phyloP scores from a whole-genome alignment of 495 filamentous ascomycete species.

The Apodospora peruviana region DNA sequence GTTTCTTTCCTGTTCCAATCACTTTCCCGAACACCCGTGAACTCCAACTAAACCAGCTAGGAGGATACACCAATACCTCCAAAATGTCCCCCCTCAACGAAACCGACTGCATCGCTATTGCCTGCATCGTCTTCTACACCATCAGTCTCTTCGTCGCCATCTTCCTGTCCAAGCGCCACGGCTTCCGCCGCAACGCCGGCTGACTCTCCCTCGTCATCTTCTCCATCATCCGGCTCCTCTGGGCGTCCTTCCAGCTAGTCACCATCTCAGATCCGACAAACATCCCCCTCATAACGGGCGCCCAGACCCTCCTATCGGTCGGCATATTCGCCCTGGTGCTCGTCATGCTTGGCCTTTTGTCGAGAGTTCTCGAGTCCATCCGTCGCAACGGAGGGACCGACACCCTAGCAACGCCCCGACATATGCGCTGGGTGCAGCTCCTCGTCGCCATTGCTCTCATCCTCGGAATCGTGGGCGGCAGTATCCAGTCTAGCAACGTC shows the following conservation, averaged over 20 bases:
- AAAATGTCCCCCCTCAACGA: constrained; percentile 15
- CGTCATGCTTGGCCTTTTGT: constrained; percentile 22
- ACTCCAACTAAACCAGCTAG: neutral
- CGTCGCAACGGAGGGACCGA: neutral
- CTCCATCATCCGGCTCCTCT: constrained; percentile 27
- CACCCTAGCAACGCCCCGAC: constrained; percentile 14
- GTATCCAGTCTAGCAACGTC: constrained; percentile 3
- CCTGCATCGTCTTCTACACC: constrained; percentile 24
- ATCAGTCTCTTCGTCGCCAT: constrained; percentile 21
- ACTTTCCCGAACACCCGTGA: neutral
- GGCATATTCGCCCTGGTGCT: constrained; percentile 30
- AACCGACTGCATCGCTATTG: constrained; percentile 28
- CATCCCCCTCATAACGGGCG: constrained; percentile 19
- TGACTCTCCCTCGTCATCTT: constrained; percentile 31
- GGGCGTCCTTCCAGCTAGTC: constrained; percentile 26
- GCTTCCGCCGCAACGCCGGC: constrained; percentile 26
- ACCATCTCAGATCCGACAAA: constrained; percentile 28
- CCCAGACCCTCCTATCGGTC: constrained; percentile 22
- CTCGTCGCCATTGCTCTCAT: constrained; percentile 23
- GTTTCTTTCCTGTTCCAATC: too few relatives aligned
- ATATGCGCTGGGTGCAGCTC: constrained; percentile 20
- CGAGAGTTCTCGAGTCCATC: constrained; percentile 22
- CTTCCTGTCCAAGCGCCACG: constrained; percentile 25
- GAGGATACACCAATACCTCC: neutral
- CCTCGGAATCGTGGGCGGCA: constrained; percentile 27